These are phyloP conservation scores for Madurella fahalii DNA, from an alignment of 2,329 filamentous ascomycete genomes.

Conservation along the genomic window DNA sequence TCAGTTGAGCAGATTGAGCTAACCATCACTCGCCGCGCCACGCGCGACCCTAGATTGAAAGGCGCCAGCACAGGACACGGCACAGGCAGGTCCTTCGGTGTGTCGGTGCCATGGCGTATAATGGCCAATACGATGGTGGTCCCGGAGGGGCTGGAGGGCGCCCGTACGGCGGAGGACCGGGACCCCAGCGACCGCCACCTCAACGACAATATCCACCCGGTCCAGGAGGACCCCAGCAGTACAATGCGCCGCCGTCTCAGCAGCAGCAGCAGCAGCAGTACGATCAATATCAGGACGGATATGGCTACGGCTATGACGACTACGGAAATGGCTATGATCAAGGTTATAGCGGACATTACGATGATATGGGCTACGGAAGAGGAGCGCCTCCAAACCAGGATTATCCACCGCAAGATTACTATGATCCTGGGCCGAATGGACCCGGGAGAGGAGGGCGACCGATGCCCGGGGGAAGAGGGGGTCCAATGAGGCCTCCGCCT, in stretches of 20 bases:
- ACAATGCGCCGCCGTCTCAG: conserved; percentile 29
- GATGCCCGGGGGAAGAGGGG: conserved; percentile 43
- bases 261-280: conserved; percentile 39
- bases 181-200: conserved; percentile 38
- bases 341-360: conserved; percentile 35
- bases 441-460: conserved; percentile 41
- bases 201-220: conserved; percentile 35
- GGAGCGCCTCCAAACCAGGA: conserved; percentile 37
- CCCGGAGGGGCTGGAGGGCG: conserved; percentile 34
- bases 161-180: conserved; percentile 44
- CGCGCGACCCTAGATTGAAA: not conserved
- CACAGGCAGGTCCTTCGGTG: conserved; percentile 14
- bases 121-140: conserved; percentile 42
- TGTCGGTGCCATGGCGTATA: conserved; percentile 45
- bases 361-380: conserved; percentile 41
- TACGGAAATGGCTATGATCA: conserved; percentile 40
- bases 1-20: too few relatives aligned
- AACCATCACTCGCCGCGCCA: not conserved
- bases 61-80: conserved; percentile 1
- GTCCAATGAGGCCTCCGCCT: conserved; percentile 40
- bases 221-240: conserved; percentile 32
- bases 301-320: conserved; percentile 44
- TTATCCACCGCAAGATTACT: conserved; percentile 43
- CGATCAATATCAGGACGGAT: conserved; percentile 43
- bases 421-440: conserved; percentile 33